These are phyloP conservation scores for Mrakia gelida DNA, from an alignment of 768 basidiomycete genomes.

Conservation along the genomic window DNA sequence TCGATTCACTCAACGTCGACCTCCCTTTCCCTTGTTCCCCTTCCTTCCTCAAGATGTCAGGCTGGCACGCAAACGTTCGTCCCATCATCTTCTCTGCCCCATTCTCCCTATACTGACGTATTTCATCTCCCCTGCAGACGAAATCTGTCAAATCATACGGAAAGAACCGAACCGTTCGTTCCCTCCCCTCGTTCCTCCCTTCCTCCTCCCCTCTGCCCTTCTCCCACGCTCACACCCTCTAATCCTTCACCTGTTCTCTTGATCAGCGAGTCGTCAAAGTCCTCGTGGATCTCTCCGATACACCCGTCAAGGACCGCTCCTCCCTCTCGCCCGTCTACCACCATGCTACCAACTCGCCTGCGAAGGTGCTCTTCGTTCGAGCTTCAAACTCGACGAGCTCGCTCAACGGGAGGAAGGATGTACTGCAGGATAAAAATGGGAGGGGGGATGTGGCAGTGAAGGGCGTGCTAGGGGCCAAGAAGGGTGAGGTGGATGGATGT, in stretches of 20 bases:
- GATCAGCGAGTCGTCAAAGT: slow-evolving; percentile 14
- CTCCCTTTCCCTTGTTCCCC: background rate
- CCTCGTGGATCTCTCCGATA: background rate
- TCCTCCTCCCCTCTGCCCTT: background rate
- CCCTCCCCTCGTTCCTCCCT: background rate
- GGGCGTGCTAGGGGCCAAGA: background rate
- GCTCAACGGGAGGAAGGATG: background rate
- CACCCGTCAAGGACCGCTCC: background rate
- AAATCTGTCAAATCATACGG: slow-evolving; percentile 23
- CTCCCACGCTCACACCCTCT: background rate
- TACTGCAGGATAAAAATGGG: slow-evolving; percentile 16
- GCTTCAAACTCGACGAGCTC: background rate
- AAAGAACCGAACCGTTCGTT: background rate
- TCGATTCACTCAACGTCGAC: background rate
- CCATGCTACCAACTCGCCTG: background rate
- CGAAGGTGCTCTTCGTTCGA: background rate
- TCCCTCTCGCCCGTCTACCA: background rate
- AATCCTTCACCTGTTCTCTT: background rate
- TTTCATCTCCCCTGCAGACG: background rate
- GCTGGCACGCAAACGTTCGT: slow-evolving; percentile 11
- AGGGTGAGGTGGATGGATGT: background rate
- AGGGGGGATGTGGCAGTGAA: background rate
- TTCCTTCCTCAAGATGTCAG: background rate
- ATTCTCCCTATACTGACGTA: background rate
- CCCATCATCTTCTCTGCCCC: background rate